Conservation (phyloP, 2,329 filamentous ascomycete genomes). For the Fusarium marasasianum region DNA sequence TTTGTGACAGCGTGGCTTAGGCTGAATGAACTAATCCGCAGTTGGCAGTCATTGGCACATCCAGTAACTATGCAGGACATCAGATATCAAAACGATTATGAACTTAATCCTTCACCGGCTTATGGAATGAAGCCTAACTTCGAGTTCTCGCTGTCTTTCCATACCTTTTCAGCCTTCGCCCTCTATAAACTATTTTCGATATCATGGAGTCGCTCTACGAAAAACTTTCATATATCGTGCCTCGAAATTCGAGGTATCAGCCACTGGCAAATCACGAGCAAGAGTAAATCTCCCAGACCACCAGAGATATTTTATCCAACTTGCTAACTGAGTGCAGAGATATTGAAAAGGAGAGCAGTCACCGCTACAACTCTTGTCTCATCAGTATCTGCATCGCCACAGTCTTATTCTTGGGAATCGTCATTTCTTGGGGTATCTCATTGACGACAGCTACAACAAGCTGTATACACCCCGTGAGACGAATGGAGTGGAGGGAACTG, state of each 20-base stretch:
- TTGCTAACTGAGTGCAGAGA: background rate
- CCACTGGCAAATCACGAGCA: background rate
- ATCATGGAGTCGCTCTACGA: background rate
- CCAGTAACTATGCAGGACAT: background rate
- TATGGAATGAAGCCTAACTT: accelerated
- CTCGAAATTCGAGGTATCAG: background rate
- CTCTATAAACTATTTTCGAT: background rate
- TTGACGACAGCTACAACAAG: background rate
- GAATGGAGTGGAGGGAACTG: background rate
- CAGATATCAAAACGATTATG: background rate
- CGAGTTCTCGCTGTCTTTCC: too few species aligned
- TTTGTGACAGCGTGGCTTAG: too few species aligned
- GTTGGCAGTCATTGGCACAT: background rate
- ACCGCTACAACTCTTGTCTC: background rate
- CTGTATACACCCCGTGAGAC: background rate
- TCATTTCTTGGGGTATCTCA: background rate
- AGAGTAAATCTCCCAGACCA: background rate
- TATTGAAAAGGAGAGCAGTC: accelerated
- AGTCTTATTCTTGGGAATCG: background rate
- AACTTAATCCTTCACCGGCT: too few species aligned
- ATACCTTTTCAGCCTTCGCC: too few species aligned
- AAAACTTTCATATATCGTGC: background rate
- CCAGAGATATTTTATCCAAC: too few species aligned
- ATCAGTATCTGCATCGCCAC: background rate
- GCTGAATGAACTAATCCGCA: background rate